Evolutionary conservation across 2,329 filamentous ascomycete species (phyloP), one percentile per base, ranked within the genome.

Genomic region (Xylariaceae sp.): DNA sequence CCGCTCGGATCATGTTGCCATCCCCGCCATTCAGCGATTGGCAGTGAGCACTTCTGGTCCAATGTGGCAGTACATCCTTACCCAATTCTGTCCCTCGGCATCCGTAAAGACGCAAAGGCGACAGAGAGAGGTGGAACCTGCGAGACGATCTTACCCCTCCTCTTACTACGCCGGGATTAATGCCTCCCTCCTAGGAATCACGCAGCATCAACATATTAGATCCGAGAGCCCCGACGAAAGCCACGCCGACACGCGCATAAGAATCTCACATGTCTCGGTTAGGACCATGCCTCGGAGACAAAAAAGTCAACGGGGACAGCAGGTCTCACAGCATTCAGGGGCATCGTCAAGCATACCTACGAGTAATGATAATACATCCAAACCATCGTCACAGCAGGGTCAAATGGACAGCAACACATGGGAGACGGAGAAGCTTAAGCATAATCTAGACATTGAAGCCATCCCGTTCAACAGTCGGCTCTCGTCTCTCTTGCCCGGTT

Each of bases 341-440:
- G 37, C 37, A 41, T 41, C 37, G 9, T 41, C 37, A 13, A 41
- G 23, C 23, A 30, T 30, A 30, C 23, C 23, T 30, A 30, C 23
- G 23, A 30, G 23, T 30, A 30, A 30, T 30, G 5, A 51, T 35
- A 18, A 17, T 3, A 51, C 23, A 23, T 41, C 37, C 37, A 13
- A 30, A 30, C 23, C 37, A 41, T 41, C 37, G 9, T 41, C 37
- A 9, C 37, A 41, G 37, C 37, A 41, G 37, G 37, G 9, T n/a
- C 37, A 41, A 9, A 41, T 13, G 37, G 37, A 41, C 37, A 41
- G 11, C 37, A 41, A 13, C 37, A 35, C 15, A 3, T 47, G 37
- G 52, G 30, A 45, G 53, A 17, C 30, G 34, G 50, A 59, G 39
- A 57, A 35, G 13, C 17, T 50, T 30, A 53, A 55, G 6, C 54